phyloP scores from a whole-genome alignment of 2,329 filamentous ascomycete species.

The Aspergillus spinulosporus region DNA sequence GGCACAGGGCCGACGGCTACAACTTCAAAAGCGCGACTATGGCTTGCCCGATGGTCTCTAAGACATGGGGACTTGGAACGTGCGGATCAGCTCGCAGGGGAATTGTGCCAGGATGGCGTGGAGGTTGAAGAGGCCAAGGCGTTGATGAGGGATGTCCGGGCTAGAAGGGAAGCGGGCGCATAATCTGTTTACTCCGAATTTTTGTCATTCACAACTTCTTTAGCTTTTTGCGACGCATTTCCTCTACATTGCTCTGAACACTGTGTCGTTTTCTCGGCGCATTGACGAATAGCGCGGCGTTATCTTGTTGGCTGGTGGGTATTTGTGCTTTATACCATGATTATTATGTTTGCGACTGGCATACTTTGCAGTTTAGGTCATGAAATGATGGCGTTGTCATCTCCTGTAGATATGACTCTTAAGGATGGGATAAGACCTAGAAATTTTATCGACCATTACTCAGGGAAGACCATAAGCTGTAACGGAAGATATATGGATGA shows the following conservation, averaged over 20 bases:
- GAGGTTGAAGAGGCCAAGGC: slow-evolving; percentile 98
- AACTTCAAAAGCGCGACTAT: slow-evolving; percentile 89
- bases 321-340: slow-evolving; percentile 2
- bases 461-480: too few species aligned
- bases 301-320: background rate
- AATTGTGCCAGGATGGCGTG: slow-evolving; percentile 91
- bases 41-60: slow-evolving; percentile 84
- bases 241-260: background rate
- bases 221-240: background rate
- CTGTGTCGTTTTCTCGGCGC: background rate
- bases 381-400: too few species aligned
- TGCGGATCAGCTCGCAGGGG: slow-evolving; percentile 78
- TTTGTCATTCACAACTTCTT: slow-evolving; percentile 2
- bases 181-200: slow-evolving; percentile 11
- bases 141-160: slow-evolving; percentile 80
- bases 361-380: background rate
- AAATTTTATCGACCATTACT: too few species aligned
- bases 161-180: slow-evolving; percentile 60
- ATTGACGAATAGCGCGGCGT: slow-evolving; percentile 12
- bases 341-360: background rate
- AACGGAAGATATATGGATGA: too few species aligned
- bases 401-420: too few species aligned
- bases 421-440: too few species aligned
- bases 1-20: slow-evolving; percentile 85
- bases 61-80: slow-evolving; percentile 70